phyloP scores from a whole-genome alignment of 2,329 filamentous ascomycete genomes.

The Aureobasidium vineae region DNA sequence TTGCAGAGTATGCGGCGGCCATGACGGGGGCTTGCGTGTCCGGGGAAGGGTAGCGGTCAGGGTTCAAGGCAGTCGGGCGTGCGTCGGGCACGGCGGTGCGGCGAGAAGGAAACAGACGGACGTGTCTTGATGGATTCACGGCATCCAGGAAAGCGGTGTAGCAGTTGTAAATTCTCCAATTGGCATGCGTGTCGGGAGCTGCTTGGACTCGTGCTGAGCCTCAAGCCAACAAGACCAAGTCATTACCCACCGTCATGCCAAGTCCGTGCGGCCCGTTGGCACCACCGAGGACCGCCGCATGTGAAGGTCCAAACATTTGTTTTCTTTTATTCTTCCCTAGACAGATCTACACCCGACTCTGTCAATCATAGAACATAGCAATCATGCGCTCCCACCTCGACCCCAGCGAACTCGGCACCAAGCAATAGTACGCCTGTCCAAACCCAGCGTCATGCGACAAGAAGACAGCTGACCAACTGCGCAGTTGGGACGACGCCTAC shows the following conservation, averaged over 20 bases:
- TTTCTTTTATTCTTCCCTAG: background rate
- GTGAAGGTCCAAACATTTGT: background rate
- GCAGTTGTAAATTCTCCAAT: background rate
- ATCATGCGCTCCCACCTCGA: conserved; percentile 27
- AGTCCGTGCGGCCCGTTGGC: conserved; percentile 12
- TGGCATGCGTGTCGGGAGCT: conserved; percentile 14
- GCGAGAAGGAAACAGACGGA: background rate
- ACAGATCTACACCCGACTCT: background rate
- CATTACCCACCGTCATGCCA: conserved; percentile 6
- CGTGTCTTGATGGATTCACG: background rate
- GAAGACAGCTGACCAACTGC: conserved; percentile 10
- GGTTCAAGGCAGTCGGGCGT: background rate
- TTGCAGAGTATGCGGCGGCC: conserved; percentile 23
- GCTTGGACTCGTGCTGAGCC: background rate
- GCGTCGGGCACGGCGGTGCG: background rate
- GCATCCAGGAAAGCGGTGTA: background rate
- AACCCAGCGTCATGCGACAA: conserved; percentile 8
- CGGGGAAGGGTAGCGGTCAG: conserved; percentile 20
- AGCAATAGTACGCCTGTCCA: conserved; percentile 69
- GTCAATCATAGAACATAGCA: background rate
- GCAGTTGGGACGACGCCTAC: conserved; percentile 63
- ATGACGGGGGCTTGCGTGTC: conserved; percentile 16
- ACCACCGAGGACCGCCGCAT: conserved; percentile 13
- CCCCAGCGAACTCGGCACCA: conserved; percentile 73
- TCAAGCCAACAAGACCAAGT: background rate